Percentiles rank a stretch among this genome's conserved stretches.
Evolutionary conservation across 805 yeast genomes (phyloP).

Genomic region (Saccharomycopsis fermentans): DNA sequence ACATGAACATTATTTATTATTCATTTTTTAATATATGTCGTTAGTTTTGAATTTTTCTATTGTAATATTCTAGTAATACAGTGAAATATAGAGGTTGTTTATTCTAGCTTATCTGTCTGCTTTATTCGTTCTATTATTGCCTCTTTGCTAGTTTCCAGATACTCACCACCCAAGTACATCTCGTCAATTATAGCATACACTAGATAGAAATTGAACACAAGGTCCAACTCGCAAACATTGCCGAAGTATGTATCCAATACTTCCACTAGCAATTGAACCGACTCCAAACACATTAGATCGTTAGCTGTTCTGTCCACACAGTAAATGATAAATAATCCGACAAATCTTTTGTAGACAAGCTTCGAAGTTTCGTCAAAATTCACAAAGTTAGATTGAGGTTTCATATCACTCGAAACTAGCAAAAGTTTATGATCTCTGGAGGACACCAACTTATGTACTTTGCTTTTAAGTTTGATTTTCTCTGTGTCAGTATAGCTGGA

Average conservation of each 20-base stretch:
- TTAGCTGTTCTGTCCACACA: slow-evolving; percentile 74
- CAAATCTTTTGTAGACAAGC: slow-evolving; percentile 80
- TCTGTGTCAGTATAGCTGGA: slow-evolving; percentile 34
- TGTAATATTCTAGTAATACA: background rate
- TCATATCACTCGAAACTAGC: background rate
- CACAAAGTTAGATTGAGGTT: slow-evolving; percentile 61
- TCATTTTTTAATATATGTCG: background rate
- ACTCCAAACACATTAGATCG: slow-evolving; percentile 73
- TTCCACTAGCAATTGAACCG: slow-evolving; percentile 82
- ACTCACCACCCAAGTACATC: slow-evolving; percentile 81
- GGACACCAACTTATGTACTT: slow-evolving; percentile 70
- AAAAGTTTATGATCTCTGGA: slow-evolving; percentile 68
- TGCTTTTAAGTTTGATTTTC: slow-evolving; percentile 39
- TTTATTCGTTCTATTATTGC: slow-evolving; percentile 55
- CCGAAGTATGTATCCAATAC: slow-evolving; percentile 77
- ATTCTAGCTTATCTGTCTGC: slow-evolving; percentile 15
- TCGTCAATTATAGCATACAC: slow-evolving; percentile 79
- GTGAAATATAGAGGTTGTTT: background rate
- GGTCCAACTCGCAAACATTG: slow-evolving; percentile 86
- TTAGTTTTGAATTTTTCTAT: background rate
- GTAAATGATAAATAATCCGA: slow-evolving; percentile 82
- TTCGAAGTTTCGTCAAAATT: slow-evolving; percentile 54
- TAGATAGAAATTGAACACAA: slow-evolving; percentile 85
- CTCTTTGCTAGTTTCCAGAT: slow-evolving; percentile 73
- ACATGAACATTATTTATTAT: background rate